These are phyloP conservation scores for Handroanthus guayacan DNA, from an alignment of 257 asterid species.

Conservation along the genomic window DNA sequence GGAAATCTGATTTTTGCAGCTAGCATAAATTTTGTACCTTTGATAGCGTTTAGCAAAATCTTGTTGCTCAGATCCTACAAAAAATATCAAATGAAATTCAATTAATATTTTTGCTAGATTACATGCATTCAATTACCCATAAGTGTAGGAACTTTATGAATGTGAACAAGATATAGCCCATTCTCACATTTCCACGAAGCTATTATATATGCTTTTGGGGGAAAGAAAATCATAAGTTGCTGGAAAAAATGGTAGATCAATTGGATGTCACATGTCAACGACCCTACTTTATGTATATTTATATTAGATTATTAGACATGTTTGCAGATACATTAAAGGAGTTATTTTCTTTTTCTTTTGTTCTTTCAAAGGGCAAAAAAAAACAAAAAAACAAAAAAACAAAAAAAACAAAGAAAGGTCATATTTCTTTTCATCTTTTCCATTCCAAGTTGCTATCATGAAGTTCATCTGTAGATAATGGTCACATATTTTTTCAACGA, in stretches of 20 bases:
- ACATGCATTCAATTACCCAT: constrained; percentile 7
- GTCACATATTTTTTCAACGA: neutral
- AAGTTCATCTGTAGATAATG: neutral
- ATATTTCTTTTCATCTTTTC: neutral
- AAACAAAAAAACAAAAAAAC: too few species aligned
- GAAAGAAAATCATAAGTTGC: neutral
- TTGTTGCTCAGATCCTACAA: constrained; percentile 75
- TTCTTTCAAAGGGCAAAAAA: too few species aligned
- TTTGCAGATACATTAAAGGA: too few species aligned
- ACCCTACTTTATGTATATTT: neutral
- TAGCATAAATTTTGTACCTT: constrained; percentile 53
- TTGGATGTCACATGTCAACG: neutral
- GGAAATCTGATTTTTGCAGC: neutral
- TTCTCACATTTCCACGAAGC: neutral
- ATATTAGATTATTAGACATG: neutral
- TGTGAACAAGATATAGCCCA: neutral
- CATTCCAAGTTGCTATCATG: neutral
- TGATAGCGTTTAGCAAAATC: constrained; percentile 66
- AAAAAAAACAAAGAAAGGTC: neutral
- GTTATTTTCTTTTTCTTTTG: too few species aligned
- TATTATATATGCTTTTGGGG: neutral
- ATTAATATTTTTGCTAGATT: neutral
- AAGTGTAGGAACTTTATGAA: neutral
- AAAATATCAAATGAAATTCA: constrained; percentile 7
- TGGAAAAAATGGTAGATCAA: neutral